A percentile compares a stretch with the other conserved stretches of the same genome.
phyloP scores from a whole-genome alignment of 108 stramenopile genomes.

The Cyclotella sp. region DNA sequence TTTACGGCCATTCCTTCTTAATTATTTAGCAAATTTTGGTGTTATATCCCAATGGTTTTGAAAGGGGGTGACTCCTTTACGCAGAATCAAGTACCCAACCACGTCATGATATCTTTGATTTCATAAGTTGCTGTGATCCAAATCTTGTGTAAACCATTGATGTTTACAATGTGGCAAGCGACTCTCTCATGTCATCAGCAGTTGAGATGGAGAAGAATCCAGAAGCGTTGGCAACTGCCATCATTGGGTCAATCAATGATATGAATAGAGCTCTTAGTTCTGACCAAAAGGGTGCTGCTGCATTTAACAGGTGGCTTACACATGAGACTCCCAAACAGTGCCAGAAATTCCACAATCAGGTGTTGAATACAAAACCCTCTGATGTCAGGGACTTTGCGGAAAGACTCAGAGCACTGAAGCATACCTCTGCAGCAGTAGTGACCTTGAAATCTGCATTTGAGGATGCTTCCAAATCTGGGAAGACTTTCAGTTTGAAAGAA shows the following conservation, averaged over 20 bases:
- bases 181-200: constrained; percentile 75
- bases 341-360: constrained; percentile 86
- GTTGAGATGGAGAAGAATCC: constrained; percentile 83
- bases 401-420: constrained; percentile 81
- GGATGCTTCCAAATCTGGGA: constrained; percentile 79
- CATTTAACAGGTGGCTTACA: constrained; percentile 83
- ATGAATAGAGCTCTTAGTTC: constrained; percentile 92
- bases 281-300: constrained; percentile 84
- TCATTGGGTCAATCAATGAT: constrained; percentile 94
- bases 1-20: too few species aligned
- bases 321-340: constrained; percentile 85
- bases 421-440: constrained; percentile 87
- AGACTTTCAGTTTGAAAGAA: constrained; percentile 30
- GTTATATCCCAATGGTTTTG: too few species aligned
- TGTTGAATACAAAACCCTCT: constrained; percentile 84
- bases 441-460: constrained; percentile 91
- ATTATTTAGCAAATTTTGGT: too few species aligned
- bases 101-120: constrained; percentile 77
- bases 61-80: too few species aligned
- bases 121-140: constrained; percentile 95
- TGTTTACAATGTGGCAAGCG: constrained; percentile 92
- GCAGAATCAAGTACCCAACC: too few species aligned
- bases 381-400: constrained; percentile 92
- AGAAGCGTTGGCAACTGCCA: constrained; percentile 81
- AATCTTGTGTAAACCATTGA: constrained; percentile 93